Conservation (phyloP, 164 flowering plant species). For the Cinnamomum micranthum region DNA sequence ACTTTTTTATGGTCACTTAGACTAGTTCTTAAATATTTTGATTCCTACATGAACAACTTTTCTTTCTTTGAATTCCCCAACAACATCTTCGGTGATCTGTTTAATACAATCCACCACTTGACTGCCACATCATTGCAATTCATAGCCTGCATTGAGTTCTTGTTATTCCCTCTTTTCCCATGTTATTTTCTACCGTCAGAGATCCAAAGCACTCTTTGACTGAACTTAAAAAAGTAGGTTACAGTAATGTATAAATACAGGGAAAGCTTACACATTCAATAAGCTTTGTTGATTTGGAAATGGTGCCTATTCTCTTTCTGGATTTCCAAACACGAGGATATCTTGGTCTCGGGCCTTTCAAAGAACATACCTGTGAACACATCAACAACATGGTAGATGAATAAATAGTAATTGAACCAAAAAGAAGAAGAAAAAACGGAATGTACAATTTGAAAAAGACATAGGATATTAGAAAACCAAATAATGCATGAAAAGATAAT, state of each 20-base stretch:
- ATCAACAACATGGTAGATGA: not conserved
- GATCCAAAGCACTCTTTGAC: not conserved
- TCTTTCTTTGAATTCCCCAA: no score
- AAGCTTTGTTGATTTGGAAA: conserved; percentile 77
- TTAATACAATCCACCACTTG: not conserved
- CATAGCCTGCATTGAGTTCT: not conserved
- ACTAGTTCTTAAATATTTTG: no score
- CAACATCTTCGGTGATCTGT: no score
- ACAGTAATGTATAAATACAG: not conserved
- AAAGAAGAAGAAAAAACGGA: not conserved
- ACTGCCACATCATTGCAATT: not conserved
- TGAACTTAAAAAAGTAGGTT: not conserved
- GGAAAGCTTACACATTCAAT: conserved; percentile 65
- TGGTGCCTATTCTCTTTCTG: conserved; percentile 63
- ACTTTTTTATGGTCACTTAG: no score
- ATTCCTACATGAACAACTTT: no score
- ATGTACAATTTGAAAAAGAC: no score
- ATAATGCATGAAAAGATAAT: not conserved
- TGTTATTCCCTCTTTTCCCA: no score
- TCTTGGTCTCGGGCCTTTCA: conserved; percentile 84
- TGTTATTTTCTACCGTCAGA: not conserved
- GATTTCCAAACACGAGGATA: conserved; percentile 89
- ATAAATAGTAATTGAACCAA: not conserved
- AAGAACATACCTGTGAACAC: conserved; percentile 54
- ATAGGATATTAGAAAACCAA: not conserved